Percentiles rank a stretch among this genome's conserved stretches.
Conservation (phyloP, 2,329 filamentous ascomycete genomes). For the Pezicula neosporulosa region DNA sequence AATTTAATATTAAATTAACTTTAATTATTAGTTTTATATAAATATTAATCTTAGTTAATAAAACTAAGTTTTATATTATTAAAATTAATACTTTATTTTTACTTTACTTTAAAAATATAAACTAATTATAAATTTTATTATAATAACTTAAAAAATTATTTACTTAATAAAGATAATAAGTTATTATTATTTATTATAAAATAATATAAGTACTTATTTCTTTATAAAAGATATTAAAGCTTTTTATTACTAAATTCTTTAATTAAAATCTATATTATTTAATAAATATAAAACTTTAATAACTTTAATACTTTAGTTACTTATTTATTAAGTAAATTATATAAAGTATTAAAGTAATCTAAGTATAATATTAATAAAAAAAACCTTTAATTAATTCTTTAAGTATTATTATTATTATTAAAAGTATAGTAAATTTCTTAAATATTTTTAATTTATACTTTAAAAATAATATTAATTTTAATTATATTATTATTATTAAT, state of each 20-base stretch:
- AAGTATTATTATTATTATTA: background rate
- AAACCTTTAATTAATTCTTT: background rate
- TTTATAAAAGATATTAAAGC: background rate
- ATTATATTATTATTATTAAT: background rate
- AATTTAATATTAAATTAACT: slow-evolving; percentile 3
- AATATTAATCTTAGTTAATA: background rate
- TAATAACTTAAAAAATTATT: no score
- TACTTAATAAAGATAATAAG: no score
- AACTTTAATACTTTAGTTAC: background rate
- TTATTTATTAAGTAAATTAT: background rate
- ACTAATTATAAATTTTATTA: no score
- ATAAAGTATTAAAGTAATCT: background rate
- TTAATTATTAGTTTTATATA: background rate
- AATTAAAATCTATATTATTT: no score
- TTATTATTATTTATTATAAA: no score
- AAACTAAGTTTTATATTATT: slow-evolving; percentile 4
- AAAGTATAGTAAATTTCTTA: background rate
- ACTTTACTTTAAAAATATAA: no score
- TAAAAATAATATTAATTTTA: background rate
- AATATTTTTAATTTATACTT: background rate
- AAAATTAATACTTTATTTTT: slow-evolving; percentile 3
- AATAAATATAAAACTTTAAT: no score
- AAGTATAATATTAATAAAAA: background rate
- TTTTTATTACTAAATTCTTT: background rate
- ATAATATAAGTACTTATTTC: no score